A percentile compares a stretch with the other conserved stretches of the same genome.
phyloP scores from a whole-genome alignment of 1,284 basidiomycete genomes.

The Ceraceosorus bombacis region DNA sequence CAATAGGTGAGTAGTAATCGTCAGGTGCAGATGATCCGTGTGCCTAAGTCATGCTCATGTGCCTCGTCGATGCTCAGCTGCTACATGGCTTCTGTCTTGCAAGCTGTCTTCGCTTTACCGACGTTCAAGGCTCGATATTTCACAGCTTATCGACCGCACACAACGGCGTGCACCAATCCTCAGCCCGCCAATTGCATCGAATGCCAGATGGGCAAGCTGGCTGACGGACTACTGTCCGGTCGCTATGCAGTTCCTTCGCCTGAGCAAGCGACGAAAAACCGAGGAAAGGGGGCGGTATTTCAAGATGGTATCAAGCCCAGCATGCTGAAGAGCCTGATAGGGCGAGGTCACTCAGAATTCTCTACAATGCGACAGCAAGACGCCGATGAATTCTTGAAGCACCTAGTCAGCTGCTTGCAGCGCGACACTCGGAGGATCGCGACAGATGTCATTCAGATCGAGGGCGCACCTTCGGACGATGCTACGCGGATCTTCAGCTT shows the following conservation, averaged over 20 bases:
- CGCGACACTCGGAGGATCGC: conserved; percentile 41
- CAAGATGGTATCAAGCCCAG: conserved; percentile 77
- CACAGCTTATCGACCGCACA: conserved; percentile 58
- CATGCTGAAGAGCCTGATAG: conserved; percentile 81
- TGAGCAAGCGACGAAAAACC: conserved; percentile 8
- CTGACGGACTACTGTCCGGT: conserved; percentile 84
- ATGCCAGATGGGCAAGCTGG: conserved; percentile 88
- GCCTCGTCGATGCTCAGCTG: conserved; percentile 57
- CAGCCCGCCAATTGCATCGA: conserved; percentile 80
- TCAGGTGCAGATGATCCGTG: too few relatives aligned
- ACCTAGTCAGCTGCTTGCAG: conserved; percentile 66
- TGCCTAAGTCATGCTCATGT: too few relatives aligned
- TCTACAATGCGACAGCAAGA: conserved; percentile 96
- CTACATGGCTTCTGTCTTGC: conserved; percentile 91
- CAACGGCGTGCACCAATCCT: conserved; percentile 60
- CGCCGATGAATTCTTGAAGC: conserved; percentile 85
- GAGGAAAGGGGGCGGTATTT: conserved; percentile 52
- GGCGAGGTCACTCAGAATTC: conserved; percentile 88
- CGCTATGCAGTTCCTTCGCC: conserved; percentile 68
- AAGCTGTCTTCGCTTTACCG: conserved; percentile 74
- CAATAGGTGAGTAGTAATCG: conserved; percentile 52
- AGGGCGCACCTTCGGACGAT: conserved; percentile 20
- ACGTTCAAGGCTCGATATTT: conserved; percentile 70
- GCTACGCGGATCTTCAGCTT: conserved; percentile 73
- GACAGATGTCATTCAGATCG: neutral